Base-by-base conservation (phyloP, 169 alveolate species). In the Theileria annulata region DNA sequence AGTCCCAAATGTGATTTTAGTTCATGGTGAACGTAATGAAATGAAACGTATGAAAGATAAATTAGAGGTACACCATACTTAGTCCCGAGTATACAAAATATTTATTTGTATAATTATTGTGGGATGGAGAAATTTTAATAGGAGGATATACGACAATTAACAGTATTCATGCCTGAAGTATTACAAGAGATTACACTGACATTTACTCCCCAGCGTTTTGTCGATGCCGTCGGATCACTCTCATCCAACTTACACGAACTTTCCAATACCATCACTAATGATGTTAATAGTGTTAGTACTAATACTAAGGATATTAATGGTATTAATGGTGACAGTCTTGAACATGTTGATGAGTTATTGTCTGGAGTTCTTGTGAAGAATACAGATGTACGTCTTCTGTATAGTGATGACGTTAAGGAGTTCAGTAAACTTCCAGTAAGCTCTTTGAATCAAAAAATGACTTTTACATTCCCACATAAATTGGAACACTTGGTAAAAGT, bases 11-110 rank as follows among this genome's bases (percentile, higher is more conserved):
- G 98, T 96, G 10, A 95, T 96, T 54, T 87, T 97, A 27, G 99
- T 97, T 17, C 99, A 97, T 86, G 99, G 99, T 27, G 98, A 96
- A 71, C 89, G 94, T 25, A 95, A 93, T 67, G 98, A 96, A 74
- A 88, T 93, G 89, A 79, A 88, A 62, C 87, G 95, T 56, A 83
- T 94, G 78, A 80, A 79, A 58, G 92, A 91, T 64, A 93, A 93
- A 48, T 83, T 93, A 25, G 68, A 78, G 19, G 94, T 85, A 71
- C 13, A 54, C 6, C 4, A 6, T n/a, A n/a, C n/a, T n/a, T n/a
- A n/a, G n/a, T n/a, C n/a, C n/a, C n/a, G n/a, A n/a, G n/a, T n/a
- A n/a, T n/a, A n/a, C n/a, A n/a, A n/a, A n/a, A 59, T 59, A 3
- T 59, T 0, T 67, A 56, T 8, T 8, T 67, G 12, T 33, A 58